Percentiles rank a stretch among this genome's conserved stretches.
Evolutionary conservation across 257 asterid genomes (phyloP).

Genomic region (Solanum chiquidenum): DNA sequence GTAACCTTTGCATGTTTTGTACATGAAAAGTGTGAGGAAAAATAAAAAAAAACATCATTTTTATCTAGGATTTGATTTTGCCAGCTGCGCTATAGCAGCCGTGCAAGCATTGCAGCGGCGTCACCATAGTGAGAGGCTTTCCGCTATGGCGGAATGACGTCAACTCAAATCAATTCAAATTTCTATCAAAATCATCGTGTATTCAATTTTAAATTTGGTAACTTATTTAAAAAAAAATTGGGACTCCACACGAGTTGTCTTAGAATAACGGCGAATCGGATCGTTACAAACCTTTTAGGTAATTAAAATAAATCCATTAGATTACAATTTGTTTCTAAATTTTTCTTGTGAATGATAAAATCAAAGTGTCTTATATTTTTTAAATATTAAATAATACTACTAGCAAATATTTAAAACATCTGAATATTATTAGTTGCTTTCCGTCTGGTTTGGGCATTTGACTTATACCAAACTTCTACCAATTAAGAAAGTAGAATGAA

Average conservation of each 20-base stretch:
- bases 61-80: background rate
- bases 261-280: background rate
- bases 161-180: background rate
- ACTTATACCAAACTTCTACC: background rate
- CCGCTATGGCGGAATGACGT: background rate
- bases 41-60: no score
- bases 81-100: background rate
- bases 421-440: background rate
- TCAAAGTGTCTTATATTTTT: background rate
- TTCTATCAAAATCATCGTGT: background rate
- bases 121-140: background rate
- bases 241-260: background rate
- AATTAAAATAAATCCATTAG: background rate
- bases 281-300: background rate
- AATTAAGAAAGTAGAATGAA: background rate
- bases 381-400: background rate
- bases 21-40: background rate
- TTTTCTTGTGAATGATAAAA: background rate
- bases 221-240: no score
- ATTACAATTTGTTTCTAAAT: background rate
- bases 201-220: background rate
- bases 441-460: background rate
- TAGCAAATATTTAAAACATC: background rate
- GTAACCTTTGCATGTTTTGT: background rate
- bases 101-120: background rate